These are phyloP conservation scores for Bjerkandera adusta DNA, from an alignment of 1,284 basidiomycete species.

Conservation along the genomic window DNA sequence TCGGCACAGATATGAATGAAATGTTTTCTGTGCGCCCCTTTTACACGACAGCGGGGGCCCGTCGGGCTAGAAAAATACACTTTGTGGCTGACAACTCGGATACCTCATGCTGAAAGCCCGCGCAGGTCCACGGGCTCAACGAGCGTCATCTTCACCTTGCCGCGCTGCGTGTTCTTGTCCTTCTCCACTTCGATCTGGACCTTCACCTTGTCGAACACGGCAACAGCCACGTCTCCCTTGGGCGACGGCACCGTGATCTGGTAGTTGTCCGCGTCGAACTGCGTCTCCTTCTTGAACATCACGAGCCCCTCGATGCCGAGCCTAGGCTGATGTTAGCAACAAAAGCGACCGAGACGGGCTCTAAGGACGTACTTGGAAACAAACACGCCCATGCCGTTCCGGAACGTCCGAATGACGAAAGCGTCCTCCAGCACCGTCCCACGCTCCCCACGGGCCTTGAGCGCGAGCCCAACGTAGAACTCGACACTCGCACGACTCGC, in stretches of 20 bases:
- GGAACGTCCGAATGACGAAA: constrained; percentile 92
- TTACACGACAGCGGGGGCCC: not conserved
- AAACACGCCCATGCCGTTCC: constrained; percentile 95
- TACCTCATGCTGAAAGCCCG: constrained; percentile 29
- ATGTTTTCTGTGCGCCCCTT: too few species aligned
- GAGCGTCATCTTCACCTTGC: constrained; percentile 88
- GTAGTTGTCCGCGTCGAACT: constrained; percentile 93
- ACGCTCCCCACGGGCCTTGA: constrained; percentile 69
- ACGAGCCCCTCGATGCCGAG: constrained; percentile 93
- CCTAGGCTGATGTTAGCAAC: constrained; percentile 37
- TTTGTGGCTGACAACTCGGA: not conserved
- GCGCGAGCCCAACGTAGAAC: constrained; percentile 93
- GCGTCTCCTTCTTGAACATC: constrained; percentile 86
- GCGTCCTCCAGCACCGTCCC: constrained; percentile 77
- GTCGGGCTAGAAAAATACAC: not conserved
- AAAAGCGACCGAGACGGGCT: not conserved
- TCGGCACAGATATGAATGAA: not conserved
- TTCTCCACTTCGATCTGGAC: constrained; percentile 93
- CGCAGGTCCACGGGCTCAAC: constrained; percentile 68
- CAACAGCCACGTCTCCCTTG: constrained; percentile 51
- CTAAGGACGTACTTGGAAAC: constrained; percentile 76
- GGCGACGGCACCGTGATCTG: constrained; percentile 68
- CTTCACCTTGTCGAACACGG: constrained; percentile 91
- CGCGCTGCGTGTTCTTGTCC: constrained; percentile 92
- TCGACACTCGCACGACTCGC: constrained; percentile 94